Conservation (phyloP, 306 rosid species). For the Canavalia ensiformis region DNA sequence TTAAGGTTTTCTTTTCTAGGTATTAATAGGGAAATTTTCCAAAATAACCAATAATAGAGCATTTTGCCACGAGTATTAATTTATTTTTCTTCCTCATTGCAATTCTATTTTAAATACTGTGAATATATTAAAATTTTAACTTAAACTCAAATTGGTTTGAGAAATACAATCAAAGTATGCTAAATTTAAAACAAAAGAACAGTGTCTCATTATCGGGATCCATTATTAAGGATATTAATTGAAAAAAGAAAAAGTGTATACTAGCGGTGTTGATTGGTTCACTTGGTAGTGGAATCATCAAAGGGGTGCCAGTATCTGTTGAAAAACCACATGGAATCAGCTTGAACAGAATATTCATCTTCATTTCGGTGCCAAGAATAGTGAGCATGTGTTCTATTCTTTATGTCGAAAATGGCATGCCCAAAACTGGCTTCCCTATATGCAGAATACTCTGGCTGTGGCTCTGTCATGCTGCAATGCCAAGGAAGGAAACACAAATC, state of each 20-base stretch:
- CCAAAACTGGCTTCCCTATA: constrained; percentile 80
- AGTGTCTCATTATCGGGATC: too few species aligned
- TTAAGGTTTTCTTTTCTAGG: too few species aligned
- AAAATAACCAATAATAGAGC: too few species aligned
- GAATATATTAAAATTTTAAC: too few species aligned
- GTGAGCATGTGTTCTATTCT: constrained; percentile 83
- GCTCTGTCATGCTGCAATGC: constrained; percentile 67
- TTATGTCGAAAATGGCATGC: constrained; percentile 69
- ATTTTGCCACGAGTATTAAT: too few species aligned
- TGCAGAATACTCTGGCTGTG: constrained; percentile 78
- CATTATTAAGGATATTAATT: too few species aligned
- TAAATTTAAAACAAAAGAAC: too few species aligned
- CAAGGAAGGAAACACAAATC: not conserved
- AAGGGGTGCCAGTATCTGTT: constrained; percentile 64
- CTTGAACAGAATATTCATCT: constrained; percentile 66
- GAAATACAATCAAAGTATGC: too few species aligned
- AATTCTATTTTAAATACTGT: too few species aligned
- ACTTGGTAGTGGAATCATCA: constrained; percentile 58
- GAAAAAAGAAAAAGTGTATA: not conserved
- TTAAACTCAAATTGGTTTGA: too few species aligned
- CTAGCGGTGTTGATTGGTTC: not conserved
- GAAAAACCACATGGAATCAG: constrained; percentile 73
- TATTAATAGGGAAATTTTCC: too few species aligned
- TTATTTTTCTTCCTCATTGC: too few species aligned
- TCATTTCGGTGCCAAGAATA: constrained; percentile 75